These are phyloP conservation scores for Paramecium tetraurelia DNA, from an alignment of 73 alveolate species.

Conservation along the genomic window DNA sequence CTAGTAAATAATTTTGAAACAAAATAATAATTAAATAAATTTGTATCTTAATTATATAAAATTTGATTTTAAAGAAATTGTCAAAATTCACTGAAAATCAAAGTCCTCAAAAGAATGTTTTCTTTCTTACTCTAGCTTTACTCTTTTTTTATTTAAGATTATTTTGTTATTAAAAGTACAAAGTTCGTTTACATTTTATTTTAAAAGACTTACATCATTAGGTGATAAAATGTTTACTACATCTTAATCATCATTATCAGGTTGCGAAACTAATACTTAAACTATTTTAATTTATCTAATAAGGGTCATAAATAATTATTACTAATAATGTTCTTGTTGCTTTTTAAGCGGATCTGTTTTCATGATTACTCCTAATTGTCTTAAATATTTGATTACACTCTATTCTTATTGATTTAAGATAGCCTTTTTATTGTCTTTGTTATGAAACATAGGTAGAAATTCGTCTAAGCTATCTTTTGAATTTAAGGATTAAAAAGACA, in stretches of 20 bases:
- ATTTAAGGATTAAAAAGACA: background rate
- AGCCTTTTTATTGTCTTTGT: background rate
- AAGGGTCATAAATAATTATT: background rate
- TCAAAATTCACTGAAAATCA: background rate
- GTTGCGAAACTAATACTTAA: background rate
- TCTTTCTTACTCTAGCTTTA: background rate
- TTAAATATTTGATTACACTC: background rate
- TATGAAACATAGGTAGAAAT: background rate
- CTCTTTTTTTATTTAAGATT: background rate
- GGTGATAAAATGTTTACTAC: background rate
- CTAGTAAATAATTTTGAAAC: background rate
- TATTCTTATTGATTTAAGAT: background rate
- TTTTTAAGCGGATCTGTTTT: slow-evolving; percentile 9
- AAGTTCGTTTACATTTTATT: background rate
- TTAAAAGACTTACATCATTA: background rate
- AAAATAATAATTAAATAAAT: background rate
- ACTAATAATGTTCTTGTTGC: background rate
- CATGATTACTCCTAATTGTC: background rate
- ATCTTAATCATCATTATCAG: background rate
- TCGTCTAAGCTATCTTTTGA: slow-evolving; percentile 2
- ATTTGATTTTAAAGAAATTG: background rate
- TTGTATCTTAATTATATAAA: background rate
- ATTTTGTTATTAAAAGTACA: background rate
- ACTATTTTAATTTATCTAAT: background rate
- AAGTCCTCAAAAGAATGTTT: background rate